Percentiles rank a stretch among this genome's conserved stretches.
Evolutionary conservation across 495 filamentous ascomycete species (phyloP).

Genomic region (Penicillium cinerascens): DNA sequence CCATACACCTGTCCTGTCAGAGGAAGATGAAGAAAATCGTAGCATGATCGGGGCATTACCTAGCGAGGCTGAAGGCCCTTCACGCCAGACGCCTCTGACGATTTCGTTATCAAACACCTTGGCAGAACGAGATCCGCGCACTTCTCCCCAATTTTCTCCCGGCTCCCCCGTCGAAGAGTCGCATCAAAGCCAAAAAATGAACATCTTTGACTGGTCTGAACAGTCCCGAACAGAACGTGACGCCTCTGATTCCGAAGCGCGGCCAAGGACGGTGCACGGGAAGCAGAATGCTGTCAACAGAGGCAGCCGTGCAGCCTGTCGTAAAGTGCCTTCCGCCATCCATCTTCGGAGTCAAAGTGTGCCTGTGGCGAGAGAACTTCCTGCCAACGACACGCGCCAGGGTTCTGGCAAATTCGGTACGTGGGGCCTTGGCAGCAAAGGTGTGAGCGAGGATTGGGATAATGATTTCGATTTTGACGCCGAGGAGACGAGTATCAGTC

Average conservation of each 20-base stretch:
- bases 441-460: constrained; percentile 78
- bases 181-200: constrained; percentile 30
- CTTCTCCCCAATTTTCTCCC: neutral
- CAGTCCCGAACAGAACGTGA: constrained; percentile 53
- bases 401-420: constrained; percentile 79
- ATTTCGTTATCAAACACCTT: constrained; percentile 4
- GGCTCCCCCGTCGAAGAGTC: constrained; percentile 15
- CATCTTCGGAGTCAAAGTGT: constrained; percentile 95
- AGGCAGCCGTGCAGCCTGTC: constrained; percentile 69
- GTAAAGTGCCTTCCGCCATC: constrained; percentile 69
- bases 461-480: constrained; percentile 79
- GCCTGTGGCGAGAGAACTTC: constrained; percentile 70
- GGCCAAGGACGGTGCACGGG: constrained; percentile 87
- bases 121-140: neutral
- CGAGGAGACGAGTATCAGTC: constrained; percentile 18
- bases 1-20: constrained; percentile 18
- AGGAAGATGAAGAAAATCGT: constrained; percentile 29
- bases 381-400: constrained; percentile 52
- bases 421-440: constrained; percentile 82
- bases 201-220: constrained; percentile 87
- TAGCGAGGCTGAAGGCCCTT: constrained; percentile 18
- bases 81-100: neutral
- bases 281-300: constrained; percentile 73
- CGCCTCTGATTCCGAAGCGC: constrained; percentile 49
- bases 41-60: constrained; percentile 36